These are phyloP conservation scores for Mucor lusitanicus DNA, from an alignment of 371 early-diverging fungal species.

Conservation along the genomic window DNA sequence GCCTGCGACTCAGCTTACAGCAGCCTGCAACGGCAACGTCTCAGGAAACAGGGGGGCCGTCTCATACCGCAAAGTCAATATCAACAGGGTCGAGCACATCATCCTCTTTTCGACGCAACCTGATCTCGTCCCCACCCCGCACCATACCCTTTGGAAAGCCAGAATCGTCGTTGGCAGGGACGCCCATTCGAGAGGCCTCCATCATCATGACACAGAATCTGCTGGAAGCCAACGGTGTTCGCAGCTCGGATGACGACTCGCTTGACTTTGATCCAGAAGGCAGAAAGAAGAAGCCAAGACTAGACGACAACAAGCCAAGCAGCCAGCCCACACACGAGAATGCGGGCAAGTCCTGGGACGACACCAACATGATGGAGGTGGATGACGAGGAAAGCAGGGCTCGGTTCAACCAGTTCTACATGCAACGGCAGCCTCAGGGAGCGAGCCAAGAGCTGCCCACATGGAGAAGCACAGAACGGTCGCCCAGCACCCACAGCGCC, in stretches of 20 bases:
- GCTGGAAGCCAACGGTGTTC: constrained; percentile 18
- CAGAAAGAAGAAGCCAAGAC: background rate
- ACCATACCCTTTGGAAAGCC: constrained; percentile 39
- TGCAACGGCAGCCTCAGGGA: background rate
- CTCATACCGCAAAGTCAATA: background rate
- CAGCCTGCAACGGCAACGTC: background rate
- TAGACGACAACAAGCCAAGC: background rate
- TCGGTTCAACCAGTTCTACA: background rate
- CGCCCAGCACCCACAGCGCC: background rate
- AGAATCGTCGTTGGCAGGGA: constrained; percentile 21
- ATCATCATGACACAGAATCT: constrained; percentile 32
- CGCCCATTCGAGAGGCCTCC: constrained; percentile 42
- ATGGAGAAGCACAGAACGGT: background rate
- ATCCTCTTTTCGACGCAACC: background rate
- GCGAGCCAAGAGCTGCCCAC: constrained; percentile 2
- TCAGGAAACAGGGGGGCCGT: background rate
- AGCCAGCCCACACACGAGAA: background rate
- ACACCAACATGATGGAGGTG: constrained; percentile 4
- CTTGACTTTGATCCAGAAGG: background rate
- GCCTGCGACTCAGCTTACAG: background rate
- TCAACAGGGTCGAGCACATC: background rate
- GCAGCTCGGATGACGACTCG: constrained; percentile 12
- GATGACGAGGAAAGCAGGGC: constrained; percentile 10
- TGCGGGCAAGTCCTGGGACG: background rate
- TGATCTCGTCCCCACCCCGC: constrained; percentile 36